Evolutionary conservation across 176 grass and related monocot species (phyloP), one percentile per base, ranked within the genome.

Genomic region (Saccharum officinarum): DNA sequence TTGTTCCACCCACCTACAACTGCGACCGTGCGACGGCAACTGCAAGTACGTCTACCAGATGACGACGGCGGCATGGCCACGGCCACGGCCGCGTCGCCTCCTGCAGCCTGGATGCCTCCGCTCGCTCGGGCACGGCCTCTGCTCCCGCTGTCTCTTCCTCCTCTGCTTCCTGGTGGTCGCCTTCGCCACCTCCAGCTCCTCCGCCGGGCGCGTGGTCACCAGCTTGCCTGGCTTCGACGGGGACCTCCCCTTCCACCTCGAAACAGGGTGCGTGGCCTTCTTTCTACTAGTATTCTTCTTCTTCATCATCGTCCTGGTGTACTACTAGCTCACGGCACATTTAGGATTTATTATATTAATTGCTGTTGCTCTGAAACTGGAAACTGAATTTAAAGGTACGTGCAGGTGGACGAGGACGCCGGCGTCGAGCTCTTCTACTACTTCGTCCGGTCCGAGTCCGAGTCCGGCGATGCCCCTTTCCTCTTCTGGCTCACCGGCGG

Each of bases 401-500:
- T 38, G 37, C 5, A 38, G 37, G 37, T 38, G 37, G 37, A 38
- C 37, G 37, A 38, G 37, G 37, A 38, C 37, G 37, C 37, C 37
- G 6, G 37, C 37, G 37, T 38, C 3, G 37, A 38, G 37, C 37
- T 38, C 37, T 38, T 38, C 37, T 38, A 38, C 37, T 38, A 38
- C 37, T 38, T 38, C 37, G 37, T 38, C 37, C 37, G 5, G 37
- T 38, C 37, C 37, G 37, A 34, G 34, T 34, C 34, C 34, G 34
- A 38, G 37, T 38, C 37, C 37, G 37, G 6, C 17, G 36, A 44
- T 5, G 37, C 37, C 20, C 75, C 75, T 14, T 59, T 78, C 36
- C 76, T 78, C 37, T 9, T 78, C 23, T 78, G 76, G 76, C 76
- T 78, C 76, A 78, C 76, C 57, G 76, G 55, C 15, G 76, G 57